Base-by-base conservation (phyloP, 768 basidiomycete species). In the Cystofilobasidium capitatum region DNA sequence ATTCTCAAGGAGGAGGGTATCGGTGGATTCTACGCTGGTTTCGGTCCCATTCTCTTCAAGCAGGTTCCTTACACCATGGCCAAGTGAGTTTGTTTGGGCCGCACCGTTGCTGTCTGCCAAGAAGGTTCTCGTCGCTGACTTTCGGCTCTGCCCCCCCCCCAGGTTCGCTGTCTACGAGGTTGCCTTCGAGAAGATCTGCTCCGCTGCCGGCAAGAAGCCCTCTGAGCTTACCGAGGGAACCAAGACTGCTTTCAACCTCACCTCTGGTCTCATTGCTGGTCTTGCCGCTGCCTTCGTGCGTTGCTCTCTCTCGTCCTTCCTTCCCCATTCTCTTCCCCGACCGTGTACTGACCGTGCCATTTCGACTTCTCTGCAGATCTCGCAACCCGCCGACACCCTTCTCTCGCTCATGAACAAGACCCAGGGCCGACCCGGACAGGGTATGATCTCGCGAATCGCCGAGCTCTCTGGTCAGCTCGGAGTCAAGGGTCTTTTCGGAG, bases 41-140 rank as follows among this genome's bases (percentile, higher is more conserved):
- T 79, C 74, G 78, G 77, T 71, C 78, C 79, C 58, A 80, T 80
- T 74, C 71, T 79, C 65, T 79, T 79, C 78, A 79, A 79, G 63
- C 77, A 94, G 88, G 91, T 94, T 74, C 92, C 92, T 63, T 96
- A 69, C 83, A 96, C 92, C 58, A 93, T 96, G 91, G 91, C 91
- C 82, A 59, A 58, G 64, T 62, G 61, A 49, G 44, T 31, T n/a
- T 33, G 44, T 17, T 13, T 13, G 10, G 24, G 10, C 49, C 35
- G 31, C 40, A 6, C 62, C 12, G 26, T 31, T 36, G 9, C n/a
- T n/a, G n/a, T n/a, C n/a, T n/a, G n/a, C n/a, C n/a, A n/a, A n/a
- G n/a, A n/a, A n/a, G 20, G 9, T 8, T 3, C 26, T 51, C 31
- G n/a, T 58, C 22, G 12, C 47, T n/a, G 20, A 6, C 7, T 33